phyloP scores from a whole-genome alignment of 441 rosid species.

The Jatropha podagrica region DNA sequence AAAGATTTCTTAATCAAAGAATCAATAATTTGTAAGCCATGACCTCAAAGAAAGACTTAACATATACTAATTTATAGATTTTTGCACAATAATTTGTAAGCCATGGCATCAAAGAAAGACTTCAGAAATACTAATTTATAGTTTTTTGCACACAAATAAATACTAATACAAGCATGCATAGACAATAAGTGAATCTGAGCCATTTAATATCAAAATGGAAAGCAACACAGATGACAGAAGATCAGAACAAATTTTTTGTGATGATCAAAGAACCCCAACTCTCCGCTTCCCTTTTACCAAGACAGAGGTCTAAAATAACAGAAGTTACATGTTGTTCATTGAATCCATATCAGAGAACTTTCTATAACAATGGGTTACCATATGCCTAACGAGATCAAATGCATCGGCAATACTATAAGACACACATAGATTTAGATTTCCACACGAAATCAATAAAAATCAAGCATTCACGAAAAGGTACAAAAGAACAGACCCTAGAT shows the following conservation, averaged over 20 bases:
- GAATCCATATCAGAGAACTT: neutral
- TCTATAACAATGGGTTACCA: neutral
- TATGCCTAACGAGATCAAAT: slow-evolving; percentile 10
- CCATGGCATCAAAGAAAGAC: neutral
- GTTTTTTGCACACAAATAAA: neutral
- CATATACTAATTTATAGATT: neutral
- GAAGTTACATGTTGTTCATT: neutral
- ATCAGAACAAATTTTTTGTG: neutral
- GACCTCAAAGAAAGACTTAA: neutral
- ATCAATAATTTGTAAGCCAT: neutral
- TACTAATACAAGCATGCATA: neutral
- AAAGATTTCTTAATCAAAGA: neutral
- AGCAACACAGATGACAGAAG: neutral
- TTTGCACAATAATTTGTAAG: neutral
- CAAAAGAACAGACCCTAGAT: slow-evolving; percentile 14
- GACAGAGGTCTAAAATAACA: neutral
- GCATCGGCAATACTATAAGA: slow-evolving; percentile 11
- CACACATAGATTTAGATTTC: neutral
- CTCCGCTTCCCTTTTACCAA: neutral
- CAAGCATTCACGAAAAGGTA: slow-evolving; percentile 9
- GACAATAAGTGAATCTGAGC: slow-evolving; percentile 6
- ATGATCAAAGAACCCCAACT: neutral
- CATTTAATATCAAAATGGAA: slow-evolving; percentile 18
- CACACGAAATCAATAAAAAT: slow-evolving; percentile 18
- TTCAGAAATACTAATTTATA: slow-evolving; percentile 3